Conservation (phyloP, 169 alveolate genomes). For the Eimeria praecox region DNA sequence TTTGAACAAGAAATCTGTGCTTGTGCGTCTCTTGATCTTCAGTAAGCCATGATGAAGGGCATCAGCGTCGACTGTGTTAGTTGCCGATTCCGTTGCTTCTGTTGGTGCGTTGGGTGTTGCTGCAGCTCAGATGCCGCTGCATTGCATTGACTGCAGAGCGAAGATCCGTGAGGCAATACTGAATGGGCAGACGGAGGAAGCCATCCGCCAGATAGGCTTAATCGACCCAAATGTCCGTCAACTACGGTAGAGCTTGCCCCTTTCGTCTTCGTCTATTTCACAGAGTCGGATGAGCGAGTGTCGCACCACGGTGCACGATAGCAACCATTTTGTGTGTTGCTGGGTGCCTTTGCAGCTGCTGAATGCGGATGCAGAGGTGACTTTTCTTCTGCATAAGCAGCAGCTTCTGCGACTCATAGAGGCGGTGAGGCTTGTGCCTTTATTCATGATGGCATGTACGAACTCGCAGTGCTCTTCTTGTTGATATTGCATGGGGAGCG, state of each 20-base stretch:
- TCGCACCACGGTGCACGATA: not conserved
- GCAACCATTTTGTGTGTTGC: not conserved
- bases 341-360: constrained; percentile 63
- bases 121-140: constrained; percentile 83
- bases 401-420: constrained; percentile 81
- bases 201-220: constrained; percentile 55
- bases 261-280: not conserved
- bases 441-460: not conserved
- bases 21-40: not conserved
- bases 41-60: not conserved
- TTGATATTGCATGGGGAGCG: not conserved
- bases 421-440: constrained; percentile 28
- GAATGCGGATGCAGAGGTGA: constrained; percentile 74
- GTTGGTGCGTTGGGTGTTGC: constrained; percentile 37
- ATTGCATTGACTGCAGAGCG: constrained; percentile 71
- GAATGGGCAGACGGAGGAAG: constrained; percentile 77
- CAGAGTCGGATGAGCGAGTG: not conserved
- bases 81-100: not conserved
- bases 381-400: constrained; percentile 76
- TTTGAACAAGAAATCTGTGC: too few species aligned
- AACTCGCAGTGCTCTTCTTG: not conserved
- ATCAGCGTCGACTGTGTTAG: not conserved
- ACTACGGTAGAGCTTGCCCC: not conserved
- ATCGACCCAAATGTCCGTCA: constrained; percentile 66
- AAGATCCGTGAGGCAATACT: constrained; percentile 81